Base-by-base conservation (phyloP, 306 rosid genomes). In the Notholithocarpus densiflorus region DNA sequence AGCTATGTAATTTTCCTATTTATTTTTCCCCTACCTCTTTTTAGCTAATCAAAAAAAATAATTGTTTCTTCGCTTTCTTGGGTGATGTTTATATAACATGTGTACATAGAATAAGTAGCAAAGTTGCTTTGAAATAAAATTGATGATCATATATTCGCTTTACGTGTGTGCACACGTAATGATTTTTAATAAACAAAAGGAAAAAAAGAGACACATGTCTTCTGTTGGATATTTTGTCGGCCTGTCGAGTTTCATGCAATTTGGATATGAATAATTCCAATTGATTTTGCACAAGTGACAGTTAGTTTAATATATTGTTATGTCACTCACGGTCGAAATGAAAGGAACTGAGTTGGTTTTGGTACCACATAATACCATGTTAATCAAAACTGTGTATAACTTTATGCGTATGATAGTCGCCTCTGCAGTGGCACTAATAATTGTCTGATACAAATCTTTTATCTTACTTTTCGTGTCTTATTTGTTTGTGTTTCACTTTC, bases 151-250 rank as follows among this genome's bases (percentile, higher is more conserved):
- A 21, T 75, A 80, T 77, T 81, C 60, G 83, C 20, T 56, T 72
- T 82, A 75, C 85, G 89, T 82, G 85, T 75, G 90, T 71, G 23
- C 84, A 68, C 83, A 75, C 88, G 88, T 80, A 86, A 81, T 26
- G 43, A 19, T 65, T 65, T 77, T 78, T 43, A 73, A 65, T 40
- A 45, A 61, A 72, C 59, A 55, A 55, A 59, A 55, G 29, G 23
- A 80, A 66, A 83, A 78, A 78, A 74, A 69, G 75, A 71, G 69
- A 92, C 89, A 88, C 82, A 54, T 84, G 97, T 90, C 84, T 56
- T 82, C 53, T 55, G 78, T 68, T 76, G 79, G 89, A 75, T 80
- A 72, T 62, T 72, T 83, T 86, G 93, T 82, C 96, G 90, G 89
- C 64, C 83, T 80, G 54, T 34, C 65, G 13, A 71, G 43, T 74